Evolutionary conservation across 176 grass and related monocot genomes (phyloP).

Genomic region (Cenchrus americanus): DNA sequence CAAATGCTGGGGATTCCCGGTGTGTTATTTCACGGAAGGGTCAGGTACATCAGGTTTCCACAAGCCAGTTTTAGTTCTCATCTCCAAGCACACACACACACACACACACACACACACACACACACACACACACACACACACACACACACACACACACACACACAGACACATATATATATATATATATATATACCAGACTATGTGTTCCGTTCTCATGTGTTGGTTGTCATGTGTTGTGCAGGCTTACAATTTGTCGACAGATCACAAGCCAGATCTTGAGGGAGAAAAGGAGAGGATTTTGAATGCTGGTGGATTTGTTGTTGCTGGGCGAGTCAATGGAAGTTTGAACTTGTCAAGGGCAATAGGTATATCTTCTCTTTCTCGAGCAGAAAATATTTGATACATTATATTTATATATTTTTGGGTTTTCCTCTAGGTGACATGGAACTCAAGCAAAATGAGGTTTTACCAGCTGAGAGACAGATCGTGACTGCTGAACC

Average conservation of each 20-base stretch:
- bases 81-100: constrained; percentile 20
- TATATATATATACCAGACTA: constrained; percentile 19
- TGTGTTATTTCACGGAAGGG: constrained; percentile 95
- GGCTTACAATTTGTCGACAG: constrained; percentile 82
- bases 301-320: constrained; percentile 81
- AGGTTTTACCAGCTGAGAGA: constrained; percentile 75
- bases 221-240: constrained; percentile 42
- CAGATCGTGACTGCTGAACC: constrained; percentile 86
- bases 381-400: background rate
- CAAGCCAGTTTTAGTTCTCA: constrained; percentile 6
- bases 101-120: too few relatives aligned
- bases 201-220: constrained; percentile 32
- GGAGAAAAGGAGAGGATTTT: constrained; percentile 83
- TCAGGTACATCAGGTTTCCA: constrained; percentile 52
- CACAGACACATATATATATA: too few relatives aligned
- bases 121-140: too few relatives aligned
- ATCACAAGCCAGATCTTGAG: constrained; percentile 93
- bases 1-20: constrained; percentile 98
- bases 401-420: constrained; percentile 26
- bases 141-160: too few relatives aligned
- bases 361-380: constrained; percentile 56
- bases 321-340: constrained; percentile 85
- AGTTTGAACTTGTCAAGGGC: constrained; percentile 91
- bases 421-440: constrained; percentile 60
- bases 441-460: constrained; percentile 90